Conservation (phyloP, 2,329 filamentous ascomycete genomes). For the Aureobasidium sp. region DNA sequence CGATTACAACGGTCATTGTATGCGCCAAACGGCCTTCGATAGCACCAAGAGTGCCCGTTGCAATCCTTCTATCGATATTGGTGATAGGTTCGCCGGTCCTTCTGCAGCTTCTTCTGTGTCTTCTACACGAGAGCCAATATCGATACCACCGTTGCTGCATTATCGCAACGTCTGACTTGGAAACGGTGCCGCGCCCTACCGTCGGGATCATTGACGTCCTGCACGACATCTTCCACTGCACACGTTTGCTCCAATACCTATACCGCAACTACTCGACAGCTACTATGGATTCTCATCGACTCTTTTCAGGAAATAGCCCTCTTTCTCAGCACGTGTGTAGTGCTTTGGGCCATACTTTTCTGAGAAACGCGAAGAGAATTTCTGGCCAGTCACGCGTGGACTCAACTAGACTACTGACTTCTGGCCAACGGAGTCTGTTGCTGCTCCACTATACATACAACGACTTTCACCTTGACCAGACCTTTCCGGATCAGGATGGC, state of each 20-base stretch:
- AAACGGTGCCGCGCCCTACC: constrained; percentile 4
- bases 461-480: neutral
- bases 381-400: neutral
- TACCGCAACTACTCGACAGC: neutral
- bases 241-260: constrained; percentile 8
- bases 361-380: neutral
- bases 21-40: constrained; percentile 13
- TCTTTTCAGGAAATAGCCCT: neutral
- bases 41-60: constrained; percentile 12
- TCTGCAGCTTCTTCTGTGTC: constrained; percentile 1
- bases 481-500: neutral
- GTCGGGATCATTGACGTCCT: constrained; percentile 1
- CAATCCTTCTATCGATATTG: constrained; percentile 13
- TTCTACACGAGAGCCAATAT: constrained; percentile 8
- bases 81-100: constrained; percentile 1
- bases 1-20: constrained; percentile 1
- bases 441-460: constrained; percentile 6
- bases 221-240: neutral
- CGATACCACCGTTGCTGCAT: constrained; percentile 11
- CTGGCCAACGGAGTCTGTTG: neutral
- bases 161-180: constrained; percentile 10
- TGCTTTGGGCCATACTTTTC: neutral
- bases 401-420: neutral
- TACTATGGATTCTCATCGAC: neutral
- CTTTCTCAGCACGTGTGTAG: neutral